These are phyloP conservation scores for Isoetes taiwanensis DNA, from an alignment of 75 land plant genomes.

Conservation along the genomic window DNA sequence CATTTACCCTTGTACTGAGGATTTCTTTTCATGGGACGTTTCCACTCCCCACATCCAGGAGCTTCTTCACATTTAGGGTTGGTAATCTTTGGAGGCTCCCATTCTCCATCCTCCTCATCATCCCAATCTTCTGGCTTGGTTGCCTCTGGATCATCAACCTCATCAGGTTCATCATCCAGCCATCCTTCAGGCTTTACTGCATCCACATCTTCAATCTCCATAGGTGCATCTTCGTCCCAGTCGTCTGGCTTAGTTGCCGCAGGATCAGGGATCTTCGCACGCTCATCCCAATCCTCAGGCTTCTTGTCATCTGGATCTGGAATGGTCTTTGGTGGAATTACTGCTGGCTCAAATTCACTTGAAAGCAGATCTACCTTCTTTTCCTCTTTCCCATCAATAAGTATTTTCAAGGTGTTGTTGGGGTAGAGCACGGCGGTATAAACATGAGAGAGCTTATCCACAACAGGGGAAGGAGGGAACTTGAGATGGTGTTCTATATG, in stretches of 20 bases:
- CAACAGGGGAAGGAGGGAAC: conserved; percentile 65
- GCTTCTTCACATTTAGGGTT: conserved; percentile 7
- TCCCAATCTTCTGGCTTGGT: conserved; percentile 1
- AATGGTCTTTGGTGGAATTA: conserved; percentile 26
- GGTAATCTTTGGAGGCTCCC: conserved; percentile 6
- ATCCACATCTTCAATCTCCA: conserved; percentile 5
- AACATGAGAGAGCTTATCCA: conserved; percentile 70
- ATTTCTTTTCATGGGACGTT: conserved; percentile 4
- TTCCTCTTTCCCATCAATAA: conserved; percentile 36
- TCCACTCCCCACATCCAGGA: conserved; percentile 5
- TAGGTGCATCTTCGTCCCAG: conserved; percentile 4
- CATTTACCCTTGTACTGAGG: conserved; percentile 5
- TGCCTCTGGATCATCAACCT: conserved; percentile 5
- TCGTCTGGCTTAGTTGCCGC: background rate
- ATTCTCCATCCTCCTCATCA: conserved; percentile 3
- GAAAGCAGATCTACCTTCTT: conserved; percentile 17
- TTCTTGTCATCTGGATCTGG: conserved; percentile 7
- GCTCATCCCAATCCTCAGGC: conserved; percentile 9
- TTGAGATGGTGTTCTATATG: conserved; percentile 17
- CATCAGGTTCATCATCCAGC: conserved; percentile 4
- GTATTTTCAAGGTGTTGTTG: conserved; percentile 40
- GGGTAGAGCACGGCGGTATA: conserved; percentile 78
- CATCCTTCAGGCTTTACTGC: background rate
- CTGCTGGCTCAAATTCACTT: conserved; percentile 25
- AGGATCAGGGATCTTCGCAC: conserved; percentile 4